A percentile compares a stretch with the other conserved stretches of the same genome.
Conservation (phyloP, 148 eudicot genomes). For the Mesembryanthemum crystallinum region DNA sequence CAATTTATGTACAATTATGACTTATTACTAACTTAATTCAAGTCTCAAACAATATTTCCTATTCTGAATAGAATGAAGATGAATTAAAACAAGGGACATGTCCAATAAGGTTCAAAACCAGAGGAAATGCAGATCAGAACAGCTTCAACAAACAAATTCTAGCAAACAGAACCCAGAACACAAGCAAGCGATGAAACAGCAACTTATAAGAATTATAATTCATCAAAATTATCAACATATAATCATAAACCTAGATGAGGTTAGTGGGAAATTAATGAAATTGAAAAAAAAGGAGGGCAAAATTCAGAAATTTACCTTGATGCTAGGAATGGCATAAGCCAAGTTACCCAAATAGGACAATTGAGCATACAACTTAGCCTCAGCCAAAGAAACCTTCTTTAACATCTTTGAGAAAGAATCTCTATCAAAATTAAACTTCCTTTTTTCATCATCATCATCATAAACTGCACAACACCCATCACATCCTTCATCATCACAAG, state of each 20-base stretch:
- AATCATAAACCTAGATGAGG: background rate
- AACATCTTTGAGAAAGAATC: conserved; percentile 69
- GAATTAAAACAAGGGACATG: background rate
- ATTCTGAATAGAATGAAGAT: background rate
- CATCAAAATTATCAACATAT: background rate
- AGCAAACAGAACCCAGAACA: background rate
- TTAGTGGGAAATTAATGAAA: background rate
- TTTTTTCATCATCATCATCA: conserved; percentile 40
- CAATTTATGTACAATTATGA: conserved; percentile 6
- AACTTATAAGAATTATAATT: background rate
- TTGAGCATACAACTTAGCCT: conserved; percentile 83
- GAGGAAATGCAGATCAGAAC: conserved; percentile 1
- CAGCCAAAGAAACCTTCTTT: conserved; percentile 66
- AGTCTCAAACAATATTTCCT: background rate
- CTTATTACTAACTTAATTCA: conserved; percentile 15
- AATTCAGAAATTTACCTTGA: conserved; percentile 57
- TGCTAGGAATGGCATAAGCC: conserved; percentile 76
- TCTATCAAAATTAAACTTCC: conserved; percentile 44
- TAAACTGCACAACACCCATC: conserved; percentile 42
- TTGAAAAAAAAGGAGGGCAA: background rate
- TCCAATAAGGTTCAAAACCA: background rate
- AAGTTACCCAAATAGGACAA: conserved; percentile 81
- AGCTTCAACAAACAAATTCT: conserved; percentile 3
- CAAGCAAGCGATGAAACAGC: background rate
- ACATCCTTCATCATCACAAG: conserved; percentile 39